Evolutionary conservation across 352 stramenopile species (phyloP), one percentile per base, ranked within the genome.

Genomic region (Phytophthora vignae): DNA sequence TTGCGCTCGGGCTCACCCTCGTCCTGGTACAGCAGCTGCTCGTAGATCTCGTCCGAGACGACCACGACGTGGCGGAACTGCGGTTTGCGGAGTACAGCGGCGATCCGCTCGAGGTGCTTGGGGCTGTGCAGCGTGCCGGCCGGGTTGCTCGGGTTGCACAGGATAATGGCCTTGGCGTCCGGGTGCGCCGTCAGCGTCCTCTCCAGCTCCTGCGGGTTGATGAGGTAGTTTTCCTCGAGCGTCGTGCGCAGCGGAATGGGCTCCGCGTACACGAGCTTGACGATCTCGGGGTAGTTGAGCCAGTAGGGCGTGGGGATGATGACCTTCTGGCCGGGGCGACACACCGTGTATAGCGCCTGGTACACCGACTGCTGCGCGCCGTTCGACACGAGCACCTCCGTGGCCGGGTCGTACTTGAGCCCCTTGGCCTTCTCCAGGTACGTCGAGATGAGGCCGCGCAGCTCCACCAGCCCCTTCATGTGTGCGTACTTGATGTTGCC

Each of bases 271-370:
- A 92, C 89, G 31, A 99, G 83, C 60, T 91, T 88, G 21, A 95
- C 92, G 76, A 99, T 99, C 78, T 98, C 95, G 5, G 95, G 95
- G 87, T 99, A 99, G 33, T 87, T 98, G 12, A 98, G 92, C 96
- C 96, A 99, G 84, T 98, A 99, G 3, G 97, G 97, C 40, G 96
- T 94, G 33, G 97, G 97, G 49, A 99, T 94, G 50, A 99, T 84
- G 1, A 99, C 97, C 71, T 98, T 90, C 75, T 99, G 96, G 4
- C 96, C 96, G 5, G 86, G 81, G 8, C 90, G 86, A 62, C 84
- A 97, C 10, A 97, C 76, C 0, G 94, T 90, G 56, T 99, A 78
- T 0, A 99, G 74, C 12, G 92, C 91, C 73, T 99, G 91, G 78
- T 95, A 99, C 4, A 98, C 88, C 29, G 82, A 89, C 76, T 98